Conservation (phyloP, 306 rosid species). For the Coriaria nepalensis region DNA sequence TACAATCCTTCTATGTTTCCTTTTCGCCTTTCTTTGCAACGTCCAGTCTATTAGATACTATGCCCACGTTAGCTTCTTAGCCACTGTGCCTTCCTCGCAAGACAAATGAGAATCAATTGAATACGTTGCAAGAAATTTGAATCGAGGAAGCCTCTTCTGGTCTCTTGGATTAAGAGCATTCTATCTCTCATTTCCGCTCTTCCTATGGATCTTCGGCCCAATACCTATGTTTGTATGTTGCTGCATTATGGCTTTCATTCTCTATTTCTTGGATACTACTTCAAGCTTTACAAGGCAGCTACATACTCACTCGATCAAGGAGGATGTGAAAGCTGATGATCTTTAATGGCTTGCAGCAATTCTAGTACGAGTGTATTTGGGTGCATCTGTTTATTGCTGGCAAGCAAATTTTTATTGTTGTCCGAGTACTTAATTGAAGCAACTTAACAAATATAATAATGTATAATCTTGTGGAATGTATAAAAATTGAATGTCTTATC, state of each 20-base stretch:
- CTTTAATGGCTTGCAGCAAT: too few relatives aligned
- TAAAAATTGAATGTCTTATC: too few relatives aligned
- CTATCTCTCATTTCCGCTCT: conserved; percentile 68
- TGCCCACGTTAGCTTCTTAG: conserved; percentile 72
- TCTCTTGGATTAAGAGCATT: conserved; percentile 73
- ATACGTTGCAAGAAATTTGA: conserved; percentile 47
- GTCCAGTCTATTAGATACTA: conserved; percentile 77
- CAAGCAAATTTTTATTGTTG: too few relatives aligned
- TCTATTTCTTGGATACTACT: conserved; percentile 75
- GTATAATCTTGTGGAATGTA: too few relatives aligned
- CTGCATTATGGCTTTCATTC: conserved; percentile 34
- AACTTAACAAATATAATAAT: too few relatives aligned
- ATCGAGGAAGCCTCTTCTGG: conserved; percentile 64
- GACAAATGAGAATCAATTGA: conserved; percentile 31
- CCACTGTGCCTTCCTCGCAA: conserved; percentile 55
- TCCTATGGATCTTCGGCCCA: conserved; percentile 86
- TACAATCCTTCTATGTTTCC: conserved; percentile 59
- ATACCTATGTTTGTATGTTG: conserved; percentile 68
- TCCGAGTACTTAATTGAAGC: too few relatives aligned
- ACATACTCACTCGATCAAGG: conserved; percentile 35
- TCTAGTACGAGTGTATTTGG: too few relatives aligned
- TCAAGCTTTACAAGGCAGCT: conserved; percentile 46
- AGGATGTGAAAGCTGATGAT: conserved; percentile 17
- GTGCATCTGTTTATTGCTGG: too few relatives aligned
- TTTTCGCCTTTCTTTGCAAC: conserved; percentile 73